Percentiles rank a stretch among this genome's conserved stretches.
Evolutionary conservation across 2,329 filamentous ascomycete species (phyloP).

Genomic region (Fusarium temperatum): DNA sequence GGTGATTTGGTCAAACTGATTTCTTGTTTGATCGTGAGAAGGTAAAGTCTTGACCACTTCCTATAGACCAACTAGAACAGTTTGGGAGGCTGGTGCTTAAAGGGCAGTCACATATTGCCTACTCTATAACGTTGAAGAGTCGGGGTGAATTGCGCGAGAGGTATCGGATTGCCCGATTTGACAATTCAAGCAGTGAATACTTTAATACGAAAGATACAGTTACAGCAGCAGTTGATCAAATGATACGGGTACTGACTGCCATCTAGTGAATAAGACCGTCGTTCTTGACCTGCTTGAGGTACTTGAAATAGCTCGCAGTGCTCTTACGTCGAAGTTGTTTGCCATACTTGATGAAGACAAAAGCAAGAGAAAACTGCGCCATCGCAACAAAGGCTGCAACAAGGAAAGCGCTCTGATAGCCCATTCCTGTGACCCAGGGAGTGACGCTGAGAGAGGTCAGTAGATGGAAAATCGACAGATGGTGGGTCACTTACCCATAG

Average conservation of each 20-base stretch:
- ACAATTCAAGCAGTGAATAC: rapidly evolving
- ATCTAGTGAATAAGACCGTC: background rate
- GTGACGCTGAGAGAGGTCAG: background rate
- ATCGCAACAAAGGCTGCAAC: background rate
- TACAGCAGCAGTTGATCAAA: rapidly evolving
- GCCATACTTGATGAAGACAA: background rate
- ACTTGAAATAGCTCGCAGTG: background rate
- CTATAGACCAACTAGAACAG: background rate
- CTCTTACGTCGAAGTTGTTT: background rate
- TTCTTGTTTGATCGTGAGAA: background rate
- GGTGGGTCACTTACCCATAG: background rate
- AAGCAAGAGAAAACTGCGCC: background rate
- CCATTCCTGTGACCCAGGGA: background rate
- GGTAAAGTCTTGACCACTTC: too few relatives aligned
- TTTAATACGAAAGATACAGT: background rate
- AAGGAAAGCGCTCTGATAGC: background rate
- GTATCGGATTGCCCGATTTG: background rate
- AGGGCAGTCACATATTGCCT: too few relatives aligned
- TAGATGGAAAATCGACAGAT: rapidly evolving
- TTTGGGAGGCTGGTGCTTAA: rapidly evolving
- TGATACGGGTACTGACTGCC: rapidly evolving
- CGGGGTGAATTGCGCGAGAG: background rate
- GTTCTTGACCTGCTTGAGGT: background rate
- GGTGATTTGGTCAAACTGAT: rapidly evolving
- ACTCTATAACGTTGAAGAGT: background rate